These are phyloP conservation scores for Rhododendron williamsianum DNA, from an alignment of 148 eudicot genomes.

Conservation along the genomic window DNA sequence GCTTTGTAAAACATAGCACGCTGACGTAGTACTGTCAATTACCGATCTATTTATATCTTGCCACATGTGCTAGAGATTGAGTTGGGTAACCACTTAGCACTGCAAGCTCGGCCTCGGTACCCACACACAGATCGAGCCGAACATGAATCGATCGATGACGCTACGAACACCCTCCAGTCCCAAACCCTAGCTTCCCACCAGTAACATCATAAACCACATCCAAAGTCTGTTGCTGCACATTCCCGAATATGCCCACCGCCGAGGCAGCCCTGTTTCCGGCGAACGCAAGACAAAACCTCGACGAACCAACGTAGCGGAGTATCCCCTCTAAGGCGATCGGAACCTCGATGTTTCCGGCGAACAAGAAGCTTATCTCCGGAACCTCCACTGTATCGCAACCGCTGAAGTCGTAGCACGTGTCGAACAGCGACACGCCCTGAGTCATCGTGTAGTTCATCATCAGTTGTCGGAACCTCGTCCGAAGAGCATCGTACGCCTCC, in stretches of 20 bases:
- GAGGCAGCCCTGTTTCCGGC: conserved; percentile 39
- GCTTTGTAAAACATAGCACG: no score
- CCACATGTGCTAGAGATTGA: no score
- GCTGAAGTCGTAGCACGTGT: conserved; percentile 60
- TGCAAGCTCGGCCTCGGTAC: no score
- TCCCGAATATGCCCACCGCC: conserved; percentile 46
- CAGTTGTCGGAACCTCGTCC: conserved; percentile 34
- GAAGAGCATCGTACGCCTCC: conserved; percentile 43
- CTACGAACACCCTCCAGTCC: conserved; percentile 40
- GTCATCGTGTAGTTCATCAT: conserved; percentile 56
- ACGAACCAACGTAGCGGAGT: no score
- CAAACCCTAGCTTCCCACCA: conserved; percentile 69
- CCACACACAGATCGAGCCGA: no score
- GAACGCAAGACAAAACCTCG: conserved; percentile 53
- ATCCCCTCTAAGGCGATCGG: neutral
- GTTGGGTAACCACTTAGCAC: no score
- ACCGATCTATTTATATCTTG: neutral
- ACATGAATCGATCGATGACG: no score
- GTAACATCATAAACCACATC: conserved; percentile 69
- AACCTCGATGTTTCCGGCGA: conserved; percentile 30
- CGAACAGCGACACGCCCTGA: conserved; percentile 46
- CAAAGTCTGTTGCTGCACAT: conserved; percentile 57
- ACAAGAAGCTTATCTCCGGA: conserved; percentile 42
- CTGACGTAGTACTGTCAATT: no score
- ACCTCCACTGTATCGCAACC: conserved; percentile 26